Evolutionary conservation across 169 alveolate genomes (phyloP).

Genomic region (Eimeria acervulina): DNA sequence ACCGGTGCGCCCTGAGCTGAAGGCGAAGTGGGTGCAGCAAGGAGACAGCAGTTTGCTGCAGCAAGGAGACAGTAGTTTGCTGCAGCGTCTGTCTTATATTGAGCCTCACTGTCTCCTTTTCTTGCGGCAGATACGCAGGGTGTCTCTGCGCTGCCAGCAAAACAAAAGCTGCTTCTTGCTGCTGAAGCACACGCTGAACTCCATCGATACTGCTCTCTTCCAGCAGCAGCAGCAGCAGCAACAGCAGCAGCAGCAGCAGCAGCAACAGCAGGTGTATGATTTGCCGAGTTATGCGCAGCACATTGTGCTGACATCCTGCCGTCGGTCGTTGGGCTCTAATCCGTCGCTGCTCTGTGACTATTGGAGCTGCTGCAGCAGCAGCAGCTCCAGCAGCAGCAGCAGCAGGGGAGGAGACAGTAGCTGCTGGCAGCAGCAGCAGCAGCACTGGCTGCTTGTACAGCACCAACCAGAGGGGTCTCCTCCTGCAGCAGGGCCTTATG

Average conservation of each 20-base stretch:
- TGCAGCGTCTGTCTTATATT: conserved; percentile 31
- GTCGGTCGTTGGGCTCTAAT: neutral
- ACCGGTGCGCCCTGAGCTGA: conserved; percentile 68
- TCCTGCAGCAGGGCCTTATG: conserved; percentile 23
- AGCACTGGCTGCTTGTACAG: conserved; percentile 32
- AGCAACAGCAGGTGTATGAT: neutral
- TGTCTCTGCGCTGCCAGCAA: conserved; percentile 39
- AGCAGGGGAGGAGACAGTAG: neutral
- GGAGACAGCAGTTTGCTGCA: conserved; percentile 7
- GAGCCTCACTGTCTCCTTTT: conserved; percentile 63
- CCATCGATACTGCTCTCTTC: neutral
- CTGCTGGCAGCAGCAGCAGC: conserved; percentile 39
- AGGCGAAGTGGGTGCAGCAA: neutral
- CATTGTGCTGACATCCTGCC: conserved; percentile 21
- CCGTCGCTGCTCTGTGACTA: neutral
- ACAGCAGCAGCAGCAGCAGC: neutral
- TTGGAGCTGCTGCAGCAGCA: conserved; percentile 14
- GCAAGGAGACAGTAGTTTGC: conserved; percentile 25
- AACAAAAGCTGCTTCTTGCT: conserved; percentile 45
- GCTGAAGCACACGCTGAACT: neutral
- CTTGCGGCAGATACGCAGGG: conserved; percentile 20
- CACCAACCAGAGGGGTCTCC: neutral
- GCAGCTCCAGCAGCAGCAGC: conserved; percentile 30
- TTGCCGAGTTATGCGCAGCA: conserved; percentile 51
- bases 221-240: neutral